Conservation (phyloP, 345 rosid species). For the sweet orange (Citrus sinensis) region DNA sequence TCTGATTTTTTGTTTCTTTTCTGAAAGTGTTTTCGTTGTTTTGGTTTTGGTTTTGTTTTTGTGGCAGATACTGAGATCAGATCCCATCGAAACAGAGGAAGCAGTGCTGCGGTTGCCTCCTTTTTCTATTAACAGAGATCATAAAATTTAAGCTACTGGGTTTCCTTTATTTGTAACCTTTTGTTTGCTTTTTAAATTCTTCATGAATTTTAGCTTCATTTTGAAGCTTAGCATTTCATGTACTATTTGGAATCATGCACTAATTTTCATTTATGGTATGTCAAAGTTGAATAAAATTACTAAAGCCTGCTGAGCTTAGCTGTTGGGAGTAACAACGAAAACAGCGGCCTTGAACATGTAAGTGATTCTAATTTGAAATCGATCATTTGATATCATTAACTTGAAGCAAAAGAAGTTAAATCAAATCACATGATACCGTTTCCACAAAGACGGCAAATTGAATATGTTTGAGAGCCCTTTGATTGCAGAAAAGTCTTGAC, state of each 20-base stretch:
- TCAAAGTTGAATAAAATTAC: no score
- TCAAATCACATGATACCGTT: no score
- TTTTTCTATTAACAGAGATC: conserved; percentile 22
- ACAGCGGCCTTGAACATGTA: no score
- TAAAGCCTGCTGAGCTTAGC: no score
- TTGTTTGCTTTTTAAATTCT: neutral
- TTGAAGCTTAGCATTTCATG: neutral
- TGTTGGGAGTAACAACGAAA: no score
- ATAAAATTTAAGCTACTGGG: neutral
- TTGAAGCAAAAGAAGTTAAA: no score
- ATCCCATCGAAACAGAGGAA: conserved; percentile 73
- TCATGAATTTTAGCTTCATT: neutral
- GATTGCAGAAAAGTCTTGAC: no score
- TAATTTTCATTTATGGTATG: neutral
- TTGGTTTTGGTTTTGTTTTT: neutral
- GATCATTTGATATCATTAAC: no score
- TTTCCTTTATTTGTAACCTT: neutral
- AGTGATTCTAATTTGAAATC: no score
- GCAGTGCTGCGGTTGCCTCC: conserved; percentile 69
- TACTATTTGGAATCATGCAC: neutral
- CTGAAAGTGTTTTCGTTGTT: neutral
- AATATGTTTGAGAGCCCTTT: no score
- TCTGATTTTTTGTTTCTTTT: neutral
- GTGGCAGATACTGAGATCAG: conserved; percentile 64
- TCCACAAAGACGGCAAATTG: no score